These are phyloP conservation scores for Solanum chmielewskii DNA, from an alignment of 257 asterid species.

Conservation along the genomic window DNA sequence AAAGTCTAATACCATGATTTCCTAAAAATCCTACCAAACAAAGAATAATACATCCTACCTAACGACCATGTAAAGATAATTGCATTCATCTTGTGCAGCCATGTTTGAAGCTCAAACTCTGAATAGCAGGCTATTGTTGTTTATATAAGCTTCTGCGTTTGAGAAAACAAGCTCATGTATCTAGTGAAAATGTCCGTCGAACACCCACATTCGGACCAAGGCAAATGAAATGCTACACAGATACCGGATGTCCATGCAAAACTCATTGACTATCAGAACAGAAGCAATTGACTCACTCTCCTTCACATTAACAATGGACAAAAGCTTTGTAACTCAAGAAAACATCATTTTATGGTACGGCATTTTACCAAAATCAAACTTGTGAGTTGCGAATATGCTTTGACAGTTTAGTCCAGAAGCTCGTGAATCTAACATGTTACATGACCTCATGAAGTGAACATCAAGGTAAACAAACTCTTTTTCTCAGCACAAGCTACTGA, in stretches of 20 bases:
- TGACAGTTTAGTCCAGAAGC: not conserved
- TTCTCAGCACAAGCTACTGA: not conserved
- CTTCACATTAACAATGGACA: not conserved
- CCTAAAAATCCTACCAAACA: not conserved
- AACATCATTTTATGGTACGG: not conserved
- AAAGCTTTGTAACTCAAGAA: not conserved
- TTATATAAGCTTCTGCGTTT: not conserved
- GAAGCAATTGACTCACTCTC: not conserved
- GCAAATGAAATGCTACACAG: not conserved
- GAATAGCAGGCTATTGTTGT: not conserved
- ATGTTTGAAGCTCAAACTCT: not conserved
- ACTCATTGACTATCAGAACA: not conserved
- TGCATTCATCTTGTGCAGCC: not conserved
- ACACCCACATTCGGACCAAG: not conserved
- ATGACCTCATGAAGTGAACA: not conserved
- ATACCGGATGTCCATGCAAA: not conserved
- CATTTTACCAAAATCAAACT: not conserved
- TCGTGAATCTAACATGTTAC: not conserved
- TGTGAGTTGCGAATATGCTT: not conserved
- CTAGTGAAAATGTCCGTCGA: not conserved
- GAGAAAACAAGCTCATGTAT: not conserved
- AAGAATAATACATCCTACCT: not conserved
- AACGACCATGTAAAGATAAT: not conserved
- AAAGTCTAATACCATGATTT: not conserved
- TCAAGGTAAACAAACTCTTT: not conserved